Base-by-base conservation (phyloP, 371 early-diverging fungal species). In the Mortierella sp. region DNA sequence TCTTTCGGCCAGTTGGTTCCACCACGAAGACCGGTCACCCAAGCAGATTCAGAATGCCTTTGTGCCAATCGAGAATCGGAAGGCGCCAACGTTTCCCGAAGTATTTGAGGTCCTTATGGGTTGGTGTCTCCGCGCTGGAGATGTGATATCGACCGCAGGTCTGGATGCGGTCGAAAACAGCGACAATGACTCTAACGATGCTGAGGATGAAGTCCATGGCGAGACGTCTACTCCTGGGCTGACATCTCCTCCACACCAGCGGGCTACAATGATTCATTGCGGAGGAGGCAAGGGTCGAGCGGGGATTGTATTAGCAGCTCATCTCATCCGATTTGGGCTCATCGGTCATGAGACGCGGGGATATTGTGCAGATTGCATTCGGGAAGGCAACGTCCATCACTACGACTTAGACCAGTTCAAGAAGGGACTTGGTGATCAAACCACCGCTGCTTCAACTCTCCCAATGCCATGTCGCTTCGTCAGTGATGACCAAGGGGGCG, bases 261-360 rank as follows among this genome's bases (percentile, higher is more conserved):
- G 84, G 31, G 88, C 89, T 3, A 83, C 85, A 11, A 73, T 92
- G 31, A 89, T 92, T 47, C 92, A 92, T 72, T 92, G 92, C 58
- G 90, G 90, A 38, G 91, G 92, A 21, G 92, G 92, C 0, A 89
- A 88, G 71, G 92, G 92, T 13, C 82, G 91, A 26, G 90, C 92
- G 10, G 92, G 91, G 2, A 85, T 89, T 57, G 82, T 91, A 75
- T 76, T 90, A 9, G 88, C 89, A 8, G 88, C 89, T 24, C 89
- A 91, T 75, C 73, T 92, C 63, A 82, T 88, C 34, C 79, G 88
- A 5, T 92, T 87, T 73, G 92, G 92, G 47, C 75, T 83, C 21
- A 19, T 74, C 7, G 84, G 88, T 9, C 90, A 82, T 55, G 82
- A 80, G 26, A 73, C 42, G 7, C 80, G 50, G 19, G 87, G 87